Evolutionary conservation across 176 grass and related monocot species (phyloP).

Genomic region (Elaeis guineensis): DNA sequence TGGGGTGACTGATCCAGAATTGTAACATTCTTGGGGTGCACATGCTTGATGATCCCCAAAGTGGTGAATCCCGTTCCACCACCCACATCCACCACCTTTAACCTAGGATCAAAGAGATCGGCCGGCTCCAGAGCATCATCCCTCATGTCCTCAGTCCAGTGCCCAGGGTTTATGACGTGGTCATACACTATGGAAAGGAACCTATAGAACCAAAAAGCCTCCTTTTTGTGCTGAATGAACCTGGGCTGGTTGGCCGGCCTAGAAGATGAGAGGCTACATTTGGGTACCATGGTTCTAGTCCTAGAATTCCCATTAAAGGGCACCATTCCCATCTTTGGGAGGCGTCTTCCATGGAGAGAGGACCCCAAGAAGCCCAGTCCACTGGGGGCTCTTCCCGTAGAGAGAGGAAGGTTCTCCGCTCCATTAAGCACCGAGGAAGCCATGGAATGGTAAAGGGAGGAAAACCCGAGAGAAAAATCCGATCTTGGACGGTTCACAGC

Average conservation of each 20-base stretch:
- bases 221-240: slow-evolving; percentile 99
- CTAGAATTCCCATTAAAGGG: slow-evolving; percentile 5
- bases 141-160: slow-evolving; percentile 97
- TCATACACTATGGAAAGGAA: slow-evolving; percentile 94
- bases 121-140: slow-evolving; percentile 77
- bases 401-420: slow-evolving; percentile 29
- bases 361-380: slow-evolving; percentile 32
- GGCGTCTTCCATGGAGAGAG: slow-evolving; percentile 7
- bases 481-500: no score
- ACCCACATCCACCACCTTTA: slow-evolving; percentile 83
- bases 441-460: slow-evolving; percentile 18
- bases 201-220: slow-evolving; percentile 99
- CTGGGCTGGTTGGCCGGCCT: slow-evolving; percentile 49
- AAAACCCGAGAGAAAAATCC: no score
- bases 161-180: slow-evolving; percentile 84
- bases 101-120: slow-evolving; percentile 41
- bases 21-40: slow-evolving; percentile 64
- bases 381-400: slow-evolving; percentile 8
- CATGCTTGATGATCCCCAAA: slow-evolving; percentile 68
- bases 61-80: slow-evolving; percentile 77
- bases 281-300: slow-evolving; percentile 12
- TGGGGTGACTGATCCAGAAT: slow-evolving; percentile 88
- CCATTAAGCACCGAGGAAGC: slow-evolving; percentile 35
- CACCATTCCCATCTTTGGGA: slow-evolving; percentile 31
- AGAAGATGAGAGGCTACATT: slow-evolving; percentile 39